Conservation (phyloP, 176 grass and related monocot genomes). For the Aegilops longissima region DNA sequence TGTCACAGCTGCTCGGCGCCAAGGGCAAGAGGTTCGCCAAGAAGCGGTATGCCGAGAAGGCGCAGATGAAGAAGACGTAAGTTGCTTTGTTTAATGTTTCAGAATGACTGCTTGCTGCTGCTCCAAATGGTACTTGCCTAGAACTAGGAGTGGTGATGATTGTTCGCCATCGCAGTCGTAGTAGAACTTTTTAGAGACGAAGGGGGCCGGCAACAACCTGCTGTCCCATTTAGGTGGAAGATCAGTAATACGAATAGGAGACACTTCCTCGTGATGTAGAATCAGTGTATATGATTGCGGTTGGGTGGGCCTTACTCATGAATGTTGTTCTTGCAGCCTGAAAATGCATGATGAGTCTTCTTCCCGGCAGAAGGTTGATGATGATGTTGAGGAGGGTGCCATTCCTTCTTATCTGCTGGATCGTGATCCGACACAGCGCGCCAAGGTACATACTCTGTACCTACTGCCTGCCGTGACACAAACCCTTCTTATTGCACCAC, state of each 20-base stretch:
- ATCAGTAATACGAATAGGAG: neutral
- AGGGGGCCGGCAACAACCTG: neutral
- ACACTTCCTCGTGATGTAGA: neutral
- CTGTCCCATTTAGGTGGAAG: neutral
- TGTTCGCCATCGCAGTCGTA: neutral
- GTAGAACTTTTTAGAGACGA: neutral
- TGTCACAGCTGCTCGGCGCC: slow-evolving; percentile 57
- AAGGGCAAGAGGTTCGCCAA: slow-evolving; percentile 90
- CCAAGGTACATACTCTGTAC: slow-evolving; percentile 53
- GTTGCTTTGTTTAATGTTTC: slow-evolving; percentile 9
- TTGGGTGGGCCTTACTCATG: neutral
- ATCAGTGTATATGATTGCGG: neutral
- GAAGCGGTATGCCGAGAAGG: slow-evolving; percentile 91
- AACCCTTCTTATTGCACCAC: neutral
- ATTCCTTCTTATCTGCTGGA: slow-evolving; percentile 82
- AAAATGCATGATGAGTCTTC: slow-evolving; percentile 94
- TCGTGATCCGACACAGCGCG: slow-evolving; percentile 70
- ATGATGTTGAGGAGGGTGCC: slow-evolving; percentile 75
- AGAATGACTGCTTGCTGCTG: neutral
- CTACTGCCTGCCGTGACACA: neutral
- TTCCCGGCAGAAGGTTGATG: slow-evolving; percentile 64
- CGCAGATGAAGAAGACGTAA: slow-evolving; percentile 96
- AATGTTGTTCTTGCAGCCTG: slow-evolving; percentile 40
- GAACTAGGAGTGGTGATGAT: neutral
- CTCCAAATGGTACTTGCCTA: neutral